Evolutionary conservation across 371 early-diverging fungal species (phyloP).

Genomic region (Rhizopus delemar): DNA sequence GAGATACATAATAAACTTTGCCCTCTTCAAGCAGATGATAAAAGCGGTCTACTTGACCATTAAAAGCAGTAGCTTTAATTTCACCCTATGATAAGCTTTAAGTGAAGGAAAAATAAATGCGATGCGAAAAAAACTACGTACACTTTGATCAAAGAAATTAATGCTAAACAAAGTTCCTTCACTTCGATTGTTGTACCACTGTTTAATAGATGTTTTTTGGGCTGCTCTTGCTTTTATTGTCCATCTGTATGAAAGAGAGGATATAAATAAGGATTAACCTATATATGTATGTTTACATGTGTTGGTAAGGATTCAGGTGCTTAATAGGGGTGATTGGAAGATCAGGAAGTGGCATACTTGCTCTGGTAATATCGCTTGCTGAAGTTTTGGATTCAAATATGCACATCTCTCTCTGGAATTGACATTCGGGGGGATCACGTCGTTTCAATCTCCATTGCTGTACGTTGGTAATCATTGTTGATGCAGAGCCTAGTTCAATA

Average conservation of each 20-base stretch:
- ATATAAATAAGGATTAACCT: background rate
- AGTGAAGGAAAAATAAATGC: background rate
- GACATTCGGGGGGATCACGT: no score
- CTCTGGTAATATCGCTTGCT: constrained; percentile 53
- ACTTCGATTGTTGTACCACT: constrained; percentile 79
- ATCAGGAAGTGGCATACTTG: constrained; percentile 47
- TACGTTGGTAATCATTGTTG: no score
- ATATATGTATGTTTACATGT: constrained; percentile 46
- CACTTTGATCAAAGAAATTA: constrained; percentile 81
- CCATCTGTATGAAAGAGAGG: constrained; percentile 57
- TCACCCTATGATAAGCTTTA: constrained; percentile 61
- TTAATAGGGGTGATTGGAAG: constrained; percentile 55
- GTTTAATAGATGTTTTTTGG: constrained; percentile 80
- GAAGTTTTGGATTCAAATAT: constrained; percentile 30
- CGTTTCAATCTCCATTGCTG: no score
- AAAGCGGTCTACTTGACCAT: constrained; percentile 75
- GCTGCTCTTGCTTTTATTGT: constrained; percentile 89
- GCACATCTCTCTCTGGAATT: no score
- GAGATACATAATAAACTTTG: constrained; percentile 84
- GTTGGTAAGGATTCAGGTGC: constrained; percentile 76
- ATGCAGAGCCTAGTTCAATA: no score
- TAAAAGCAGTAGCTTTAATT: constrained; percentile 90
- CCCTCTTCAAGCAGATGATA: constrained; percentile 76
- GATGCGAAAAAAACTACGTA: constrained; percentile 13
- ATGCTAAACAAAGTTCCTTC: constrained; percentile 91